phyloP scores from a whole-genome alignment of 106 monocot species.

The Cymbidium sinense region DNA sequence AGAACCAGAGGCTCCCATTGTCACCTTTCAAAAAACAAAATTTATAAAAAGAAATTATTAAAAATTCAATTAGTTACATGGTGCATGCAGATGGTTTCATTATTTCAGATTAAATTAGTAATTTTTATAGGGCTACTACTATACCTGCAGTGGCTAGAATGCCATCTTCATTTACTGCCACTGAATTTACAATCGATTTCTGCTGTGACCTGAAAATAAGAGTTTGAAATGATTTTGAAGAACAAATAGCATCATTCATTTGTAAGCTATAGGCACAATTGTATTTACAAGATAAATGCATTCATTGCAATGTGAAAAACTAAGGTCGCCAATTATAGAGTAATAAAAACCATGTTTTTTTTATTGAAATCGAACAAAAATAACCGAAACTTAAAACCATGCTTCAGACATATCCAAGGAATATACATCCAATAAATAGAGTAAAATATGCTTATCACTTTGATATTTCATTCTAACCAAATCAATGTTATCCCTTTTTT shows the following conservation, averaged over 20 bases:
- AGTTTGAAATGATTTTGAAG: not conserved
- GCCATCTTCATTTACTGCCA: slow-evolving; percentile 97
- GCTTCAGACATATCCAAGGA: not conserved
- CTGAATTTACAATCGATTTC: slow-evolving; percentile 93
- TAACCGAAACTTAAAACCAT: not conserved
- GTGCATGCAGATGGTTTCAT: not conserved
- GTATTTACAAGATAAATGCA: not conserved
- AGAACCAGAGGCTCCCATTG: slow-evolving; percentile 99
- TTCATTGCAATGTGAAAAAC: not conserved
- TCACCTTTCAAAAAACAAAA: slow-evolving; percentile 45
- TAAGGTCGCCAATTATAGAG: no score
- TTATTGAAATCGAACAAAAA: not conserved
- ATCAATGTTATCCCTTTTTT: not conserved
- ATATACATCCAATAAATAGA: not conserved
- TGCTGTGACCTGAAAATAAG: slow-evolving; percentile 78
- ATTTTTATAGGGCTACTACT: not conserved
- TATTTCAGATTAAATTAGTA: not conserved
- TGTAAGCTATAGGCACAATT: not conserved
- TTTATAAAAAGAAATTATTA: not conserved
- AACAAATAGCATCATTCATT: not conserved
- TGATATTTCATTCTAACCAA: not conserved
- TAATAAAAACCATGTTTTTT: not conserved
- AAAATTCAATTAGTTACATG: no score
- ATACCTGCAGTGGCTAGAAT: slow-evolving; percentile 91
- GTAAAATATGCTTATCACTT: not conserved